Evolutionary conservation across 352 stramenopile genomes (phyloP).

Genomic region (Phytopythium aichiense): DNA sequence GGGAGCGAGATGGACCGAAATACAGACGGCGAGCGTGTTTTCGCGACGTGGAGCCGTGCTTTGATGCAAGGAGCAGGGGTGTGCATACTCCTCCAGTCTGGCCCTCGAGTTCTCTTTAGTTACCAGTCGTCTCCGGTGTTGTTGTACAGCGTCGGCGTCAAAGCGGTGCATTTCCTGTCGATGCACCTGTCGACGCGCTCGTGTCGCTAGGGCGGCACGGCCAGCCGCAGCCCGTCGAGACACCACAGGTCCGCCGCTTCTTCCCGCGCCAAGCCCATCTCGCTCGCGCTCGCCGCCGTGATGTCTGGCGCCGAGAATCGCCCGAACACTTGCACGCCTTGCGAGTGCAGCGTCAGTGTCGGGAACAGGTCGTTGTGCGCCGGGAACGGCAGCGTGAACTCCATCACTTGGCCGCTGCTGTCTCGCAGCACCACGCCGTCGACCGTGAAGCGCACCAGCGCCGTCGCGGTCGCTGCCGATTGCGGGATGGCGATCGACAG

Average conservation of each 20-base stretch:
- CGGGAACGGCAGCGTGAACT: conserved; percentile 58
- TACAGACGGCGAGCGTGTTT: not conserved
- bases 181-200: not conserved
- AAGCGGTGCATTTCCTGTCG: not conserved
- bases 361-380: conserved; percentile 69
- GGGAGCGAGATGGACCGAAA: not conserved
- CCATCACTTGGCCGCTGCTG: conserved; percentile 39
- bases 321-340: conserved; percentile 70
- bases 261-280: conserved; percentile 31
- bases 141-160: not conserved
- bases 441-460: conserved; percentile 68
- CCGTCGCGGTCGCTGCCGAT: conserved; percentile 17
- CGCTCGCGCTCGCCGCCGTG: conserved; percentile 37
- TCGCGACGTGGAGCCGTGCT: not conserved
- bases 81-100: not conserved
- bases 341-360: conserved; percentile 81
- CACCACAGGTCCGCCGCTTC: conserved; percentile 53
- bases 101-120: not conserved
- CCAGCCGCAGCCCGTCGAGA: conserved; percentile 52
- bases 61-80: not conserved
- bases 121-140: not conserved
- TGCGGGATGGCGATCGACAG: conserved; percentile 2
- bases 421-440: conserved; percentile 63
- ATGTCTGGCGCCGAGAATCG: conserved; percentile 79
- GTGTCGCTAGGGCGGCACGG: conserved; percentile 5